Evolutionary conservation across 2,329 filamentous ascomycete genomes (phyloP).

Genomic region (Colletotrichum sojae): DNA sequence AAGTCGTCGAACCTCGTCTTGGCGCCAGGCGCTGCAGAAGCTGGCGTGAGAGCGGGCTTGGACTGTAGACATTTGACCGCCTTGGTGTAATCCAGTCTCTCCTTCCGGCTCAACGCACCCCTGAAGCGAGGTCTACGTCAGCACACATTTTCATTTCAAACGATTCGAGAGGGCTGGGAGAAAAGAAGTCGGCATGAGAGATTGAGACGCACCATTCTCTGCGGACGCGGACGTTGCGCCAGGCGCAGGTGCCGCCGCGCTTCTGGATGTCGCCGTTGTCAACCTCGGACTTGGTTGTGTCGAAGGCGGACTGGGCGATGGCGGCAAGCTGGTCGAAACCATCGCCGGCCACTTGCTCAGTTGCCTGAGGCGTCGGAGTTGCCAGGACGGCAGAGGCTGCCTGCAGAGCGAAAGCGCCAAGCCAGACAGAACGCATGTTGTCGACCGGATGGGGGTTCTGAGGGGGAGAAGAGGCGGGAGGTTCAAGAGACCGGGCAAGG

Average conservation of each 20-base stretch:
- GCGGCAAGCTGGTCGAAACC: conserved; percentile 19
- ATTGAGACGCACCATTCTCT: conserved; percentile 47
- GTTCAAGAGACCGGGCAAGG: no score
- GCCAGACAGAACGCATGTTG: neutral
- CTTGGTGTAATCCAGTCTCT: conserved; percentile 58
- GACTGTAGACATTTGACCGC: conserved; percentile 62
- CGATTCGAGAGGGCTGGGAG: no score
- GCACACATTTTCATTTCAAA: neutral
- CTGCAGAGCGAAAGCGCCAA: neutral
- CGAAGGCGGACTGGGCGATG: conserved; percentile 41
- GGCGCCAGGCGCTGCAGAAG: conserved; percentile 56
- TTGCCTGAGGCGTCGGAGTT: conserved; percentile 19
- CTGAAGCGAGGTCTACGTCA: conserved; percentile 32
- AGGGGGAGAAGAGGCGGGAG: neutral
- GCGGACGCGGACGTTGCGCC: conserved; percentile 48
- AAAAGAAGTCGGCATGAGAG: no score
- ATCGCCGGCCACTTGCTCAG: neutral
- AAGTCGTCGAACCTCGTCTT: conserved; percentile 65
- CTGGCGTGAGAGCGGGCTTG: conserved; percentile 52
- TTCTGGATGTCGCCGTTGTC: conserved; percentile 39
- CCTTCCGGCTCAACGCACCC: conserved; percentile 47
- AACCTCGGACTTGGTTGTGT: conserved; percentile 44
- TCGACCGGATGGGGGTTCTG: neutral
- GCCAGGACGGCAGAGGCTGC: conserved; percentile 37
- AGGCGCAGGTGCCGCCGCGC: conserved; percentile 42